These are phyloP conservation scores for Spongospora subterranea DNA, from an alignment of 208 protist genomes.

Conservation along the genomic window DNA sequence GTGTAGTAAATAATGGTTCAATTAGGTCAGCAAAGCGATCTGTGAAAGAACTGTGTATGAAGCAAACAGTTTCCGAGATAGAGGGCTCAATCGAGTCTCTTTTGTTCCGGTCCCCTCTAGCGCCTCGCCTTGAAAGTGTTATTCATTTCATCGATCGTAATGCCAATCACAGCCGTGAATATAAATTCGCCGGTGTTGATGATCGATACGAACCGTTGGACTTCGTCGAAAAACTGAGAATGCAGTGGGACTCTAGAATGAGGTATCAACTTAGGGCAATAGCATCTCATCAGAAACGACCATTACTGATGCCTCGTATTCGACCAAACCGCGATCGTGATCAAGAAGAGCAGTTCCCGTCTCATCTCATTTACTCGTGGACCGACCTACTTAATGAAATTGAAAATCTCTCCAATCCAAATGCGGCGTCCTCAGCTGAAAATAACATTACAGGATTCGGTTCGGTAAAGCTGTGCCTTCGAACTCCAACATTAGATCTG, in stretches of 20 bases:
- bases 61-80: background rate
- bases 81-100: background rate
- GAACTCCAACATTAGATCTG: background rate
- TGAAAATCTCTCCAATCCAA: constrained; percentile 55
- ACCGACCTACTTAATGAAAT: constrained; percentile 43
- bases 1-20: too few species aligned
- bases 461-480: constrained; percentile 49
- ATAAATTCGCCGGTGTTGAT: background rate
- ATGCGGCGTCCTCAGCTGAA: background rate
- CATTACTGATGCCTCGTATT: background rate
- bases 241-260: constrained; percentile 52
- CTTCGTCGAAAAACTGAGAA: background rate
- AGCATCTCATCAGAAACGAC: constrained; percentile 28
- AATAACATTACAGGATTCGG: constrained; percentile 26
- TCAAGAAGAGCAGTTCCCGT: background rate
- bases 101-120: background rate
- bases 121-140: background rate
- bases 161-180: background rate
- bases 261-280: constrained; percentile 30
- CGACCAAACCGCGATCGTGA: background rate
- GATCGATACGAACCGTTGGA: constrained; percentile 35
- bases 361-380: constrained; percentile 10
- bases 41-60: constrained; percentile 14
- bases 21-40: background rate
- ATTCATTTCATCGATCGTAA: background rate